phyloP scores from a whole-genome alignment of 192 early-diverging fungal species.

The Funneliformis geosporum region DNA sequence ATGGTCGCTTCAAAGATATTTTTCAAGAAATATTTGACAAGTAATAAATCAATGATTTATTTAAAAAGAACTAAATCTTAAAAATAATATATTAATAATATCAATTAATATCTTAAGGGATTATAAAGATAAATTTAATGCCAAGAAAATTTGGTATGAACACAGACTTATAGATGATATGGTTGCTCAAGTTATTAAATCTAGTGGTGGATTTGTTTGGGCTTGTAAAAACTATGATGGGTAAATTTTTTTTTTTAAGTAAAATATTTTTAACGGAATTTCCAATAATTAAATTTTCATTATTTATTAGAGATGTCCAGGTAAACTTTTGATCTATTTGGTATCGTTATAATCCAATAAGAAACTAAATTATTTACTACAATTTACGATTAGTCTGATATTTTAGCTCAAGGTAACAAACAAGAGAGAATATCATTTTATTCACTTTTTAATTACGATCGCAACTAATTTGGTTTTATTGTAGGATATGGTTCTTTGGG shows the following conservation, averaged over 20 bases:
- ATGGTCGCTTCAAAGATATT: constrained; percentile 99
- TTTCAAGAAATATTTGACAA: constrained; percentile 87
- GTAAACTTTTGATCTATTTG: neutral
- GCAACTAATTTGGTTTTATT: neutral
- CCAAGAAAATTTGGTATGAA: constrained; percentile 90
- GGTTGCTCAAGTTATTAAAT: constrained; percentile 96
- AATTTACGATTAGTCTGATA: constrained; percentile 67
- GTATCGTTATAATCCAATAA: neutral
- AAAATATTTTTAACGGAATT: neutral
- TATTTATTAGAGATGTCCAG: constrained; percentile 3
- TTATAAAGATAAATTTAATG: constrained; percentile 83
- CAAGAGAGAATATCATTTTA: neutral
- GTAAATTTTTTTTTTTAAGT: constrained; percentile 60
- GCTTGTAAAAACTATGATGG: constrained; percentile 95
- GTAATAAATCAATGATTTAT: constrained; percentile 6
- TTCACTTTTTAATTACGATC: no score
- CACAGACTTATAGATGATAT: constrained; percentile 98
- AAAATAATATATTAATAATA: no score
- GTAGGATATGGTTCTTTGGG: constrained; percentile 81
- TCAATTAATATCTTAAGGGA: constrained; percentile 39
- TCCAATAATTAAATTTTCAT: neutral
- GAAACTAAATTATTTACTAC: neutral
- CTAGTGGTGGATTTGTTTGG: constrained; percentile 89
- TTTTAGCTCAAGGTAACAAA: constrained; percentile 75
- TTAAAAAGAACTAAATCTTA: neutral